Evolutionary conservation across 2,329 filamentous ascomycete genomes (phyloP), one percentile per base, ranked within the genome.

Genomic region (Colletotrichum ledebouriae): DNA sequence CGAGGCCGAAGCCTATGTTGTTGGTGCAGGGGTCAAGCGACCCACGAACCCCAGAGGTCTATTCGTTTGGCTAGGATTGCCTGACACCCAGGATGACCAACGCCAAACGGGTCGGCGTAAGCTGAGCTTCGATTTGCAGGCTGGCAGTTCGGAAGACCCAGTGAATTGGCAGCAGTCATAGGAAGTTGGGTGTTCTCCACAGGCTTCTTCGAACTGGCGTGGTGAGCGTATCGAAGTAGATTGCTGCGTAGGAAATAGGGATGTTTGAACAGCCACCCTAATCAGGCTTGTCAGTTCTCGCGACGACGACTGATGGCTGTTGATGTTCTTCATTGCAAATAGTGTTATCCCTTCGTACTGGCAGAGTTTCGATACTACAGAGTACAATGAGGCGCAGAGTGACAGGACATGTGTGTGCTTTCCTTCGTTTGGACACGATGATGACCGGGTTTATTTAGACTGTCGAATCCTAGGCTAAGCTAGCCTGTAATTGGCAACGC

Each of bases 211-310:
- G 37, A 50, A 25, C 20, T 47, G 42, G 37, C 33, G 52, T 67
- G 52, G 41, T 44, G 34, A 44, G 39, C 20, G 44, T 66, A 42
- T 22, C 22, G 4, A 25, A 25, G 25, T 25, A 25, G 25, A 25
- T 25, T 5, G 4, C 25, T 25, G 25, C 25, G 25, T 33, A 42
- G 22, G 39, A 33, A 50, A 12, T 44, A 50, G 34, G 22, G 34
- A 41, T 22, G 47, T 33, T 53, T 52, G 12, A 11, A 20, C 20
- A 39, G 11, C 29, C 49, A 29, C n/a, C 47, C 41, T 50, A 44
- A 42, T 50, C 44, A 49, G 50, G 42, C 34, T 49, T 46, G 59
- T 67, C 59, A 33, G 49, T 25, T 58, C 57, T 63, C 22, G 64
- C 44, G 50, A 37, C 47, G 50, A 41, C 59, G 60, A 33, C 20